Conservation (phyloP, 1,284 basidiomycete genomes). For the Moesziomyces aphidis region DNA sequence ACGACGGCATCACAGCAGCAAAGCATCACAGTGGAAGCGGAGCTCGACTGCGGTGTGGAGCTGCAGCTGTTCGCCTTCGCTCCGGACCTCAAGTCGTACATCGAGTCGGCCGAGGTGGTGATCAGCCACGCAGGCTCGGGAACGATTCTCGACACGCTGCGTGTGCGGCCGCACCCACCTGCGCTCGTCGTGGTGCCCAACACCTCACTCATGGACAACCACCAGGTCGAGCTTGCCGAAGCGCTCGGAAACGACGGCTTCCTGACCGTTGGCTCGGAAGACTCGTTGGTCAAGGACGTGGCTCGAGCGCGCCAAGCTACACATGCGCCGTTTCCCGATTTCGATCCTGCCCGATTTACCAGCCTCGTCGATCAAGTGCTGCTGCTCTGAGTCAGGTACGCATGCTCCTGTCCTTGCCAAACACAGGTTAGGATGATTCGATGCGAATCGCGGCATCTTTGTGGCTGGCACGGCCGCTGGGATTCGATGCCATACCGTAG, state of each 20-base stretch:
- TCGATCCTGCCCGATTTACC: slow-evolving; percentile 34
- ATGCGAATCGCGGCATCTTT: no score
- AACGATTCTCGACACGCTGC: slow-evolving; percentile 88
- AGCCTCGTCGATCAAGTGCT: slow-evolving; percentile 33
- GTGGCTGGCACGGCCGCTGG: not conserved
- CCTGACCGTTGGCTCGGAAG: slow-evolving; percentile 29
- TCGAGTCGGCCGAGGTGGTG: slow-evolving; percentile 78
- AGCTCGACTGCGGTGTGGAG: slow-evolving; percentile 26
- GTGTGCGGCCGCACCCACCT: slow-evolving; percentile 71
- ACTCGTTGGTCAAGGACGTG: slow-evolving; percentile 23
- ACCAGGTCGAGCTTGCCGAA: slow-evolving; percentile 88
- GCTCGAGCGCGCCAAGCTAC: slow-evolving; percentile 5
- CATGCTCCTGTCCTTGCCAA: not conserved
- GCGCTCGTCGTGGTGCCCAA: slow-evolving; percentile 90
- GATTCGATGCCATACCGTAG: not conserved
- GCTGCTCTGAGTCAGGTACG: slow-evolving; percentile 2
- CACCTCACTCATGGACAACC: slow-evolving; percentile 87
- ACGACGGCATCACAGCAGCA: slow-evolving; percentile 1
- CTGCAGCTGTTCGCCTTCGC: slow-evolving; percentile 51
- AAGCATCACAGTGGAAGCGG: slow-evolving; percentile 26
- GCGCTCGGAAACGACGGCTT: slow-evolving; percentile 71
- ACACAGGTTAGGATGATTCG: no score
- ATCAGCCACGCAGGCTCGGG: slow-evolving; percentile 96
- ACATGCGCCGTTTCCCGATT: slow-evolving; percentile 33
- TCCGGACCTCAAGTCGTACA: slow-evolving; percentile 61